phyloP scores from a whole-genome alignment of 129 eudicot genomes.

The Cynara cardunculus region DNA sequence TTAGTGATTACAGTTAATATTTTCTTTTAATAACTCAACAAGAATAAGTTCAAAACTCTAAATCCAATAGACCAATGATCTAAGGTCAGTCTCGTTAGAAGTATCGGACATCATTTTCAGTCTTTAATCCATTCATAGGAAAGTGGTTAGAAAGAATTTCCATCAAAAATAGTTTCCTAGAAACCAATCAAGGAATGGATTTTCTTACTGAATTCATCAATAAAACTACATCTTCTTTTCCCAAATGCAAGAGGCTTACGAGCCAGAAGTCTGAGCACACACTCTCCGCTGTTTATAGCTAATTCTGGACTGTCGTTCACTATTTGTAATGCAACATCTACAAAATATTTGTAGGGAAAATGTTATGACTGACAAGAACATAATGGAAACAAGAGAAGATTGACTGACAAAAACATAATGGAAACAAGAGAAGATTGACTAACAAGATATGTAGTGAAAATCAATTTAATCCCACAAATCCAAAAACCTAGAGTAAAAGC shows the following conservation, averaged over 20 bases:
- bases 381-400: too few relatives aligned
- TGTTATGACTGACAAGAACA: too few relatives aligned
- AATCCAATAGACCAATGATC: too few relatives aligned
- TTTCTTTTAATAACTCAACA: too few relatives aligned
- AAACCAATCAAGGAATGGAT: not conserved
- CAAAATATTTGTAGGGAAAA: not conserved
- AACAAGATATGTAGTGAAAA: not conserved
- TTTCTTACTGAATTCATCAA: not conserved
- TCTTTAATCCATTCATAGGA: too few relatives aligned
- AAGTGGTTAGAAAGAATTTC: not conserved
- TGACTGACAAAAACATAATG: too few relatives aligned
- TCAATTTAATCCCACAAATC: not conserved
- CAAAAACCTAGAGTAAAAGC: too few relatives aligned
- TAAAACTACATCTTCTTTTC: not conserved
- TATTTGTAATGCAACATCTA: slow-evolving; percentile 30
- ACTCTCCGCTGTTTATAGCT: slow-evolving; percentile 10
- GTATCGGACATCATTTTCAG: too few relatives aligned
- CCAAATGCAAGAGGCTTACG: slow-evolving; percentile 24
- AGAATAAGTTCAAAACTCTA: too few relatives aligned
- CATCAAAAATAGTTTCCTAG: not conserved
- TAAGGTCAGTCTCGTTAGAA: too few relatives aligned
- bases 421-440: too few relatives aligned
- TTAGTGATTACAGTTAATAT: too few relatives aligned
- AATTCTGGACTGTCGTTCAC: slow-evolving; percentile 10
- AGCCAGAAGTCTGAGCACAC: slow-evolving; percentile 26